Conservation (phyloP, 2,329 filamentous ascomycete species). For the Calonectria hongkongensis region DNA sequence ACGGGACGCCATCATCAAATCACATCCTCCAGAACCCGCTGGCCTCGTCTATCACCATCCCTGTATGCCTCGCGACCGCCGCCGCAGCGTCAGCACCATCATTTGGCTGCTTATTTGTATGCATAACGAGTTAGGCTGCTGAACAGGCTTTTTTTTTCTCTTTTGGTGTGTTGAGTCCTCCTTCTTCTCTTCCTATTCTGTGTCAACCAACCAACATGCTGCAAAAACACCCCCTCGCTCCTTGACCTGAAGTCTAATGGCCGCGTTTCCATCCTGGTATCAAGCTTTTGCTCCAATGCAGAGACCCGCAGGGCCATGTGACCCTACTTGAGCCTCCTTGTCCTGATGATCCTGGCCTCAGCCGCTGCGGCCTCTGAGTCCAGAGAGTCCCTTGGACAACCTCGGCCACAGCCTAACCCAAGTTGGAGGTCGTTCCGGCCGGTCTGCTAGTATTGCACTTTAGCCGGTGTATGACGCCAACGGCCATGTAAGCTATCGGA, state of each 20-base stretch:
- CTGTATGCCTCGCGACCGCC: neutral
- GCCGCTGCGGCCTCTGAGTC: neutral
- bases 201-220: neutral
- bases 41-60: constrained; percentile 1
- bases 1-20: constrained; percentile 20
- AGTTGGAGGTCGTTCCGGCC: neutral
- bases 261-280: neutral
- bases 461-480: neutral
- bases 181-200: neutral
- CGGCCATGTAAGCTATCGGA: neutral
- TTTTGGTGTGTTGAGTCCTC: neutral
- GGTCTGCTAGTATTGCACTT: neutral
- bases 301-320: constrained; percentile 21
- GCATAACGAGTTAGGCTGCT: neutral
- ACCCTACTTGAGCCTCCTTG: constrained; percentile 11
- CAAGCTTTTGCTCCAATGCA: constrained; percentile 18
- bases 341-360: neutral
- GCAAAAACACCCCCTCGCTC: neutral
- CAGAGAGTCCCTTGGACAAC: constrained; percentile 3
- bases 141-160: neutral
- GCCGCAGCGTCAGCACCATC: neutral
- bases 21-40: constrained; percentile 3
- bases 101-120: neutral
- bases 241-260: no score
- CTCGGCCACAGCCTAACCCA: constrained; percentile 13